Evolutionary conservation across 768 basidiomycete genomes (phyloP), one percentile per base, ranked within the genome.

Genomic region (Boletus insuetus): DNA sequence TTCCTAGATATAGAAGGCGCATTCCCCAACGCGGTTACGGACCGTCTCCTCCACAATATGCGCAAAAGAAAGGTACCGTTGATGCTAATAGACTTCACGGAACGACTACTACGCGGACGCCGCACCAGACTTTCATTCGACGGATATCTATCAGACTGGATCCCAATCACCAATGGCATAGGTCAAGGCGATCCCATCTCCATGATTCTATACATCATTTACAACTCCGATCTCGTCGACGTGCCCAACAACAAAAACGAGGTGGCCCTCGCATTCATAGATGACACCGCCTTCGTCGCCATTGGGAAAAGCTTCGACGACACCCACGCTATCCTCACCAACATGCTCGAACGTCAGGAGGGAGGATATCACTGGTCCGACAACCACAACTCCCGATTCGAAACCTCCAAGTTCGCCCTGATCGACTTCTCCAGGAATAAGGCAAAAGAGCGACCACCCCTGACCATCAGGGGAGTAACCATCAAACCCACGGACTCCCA

Each of bases 121-220:
- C 19, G 20, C 0, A 65, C 66, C 0, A 17, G 11, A n/a, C 53
- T 73, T 0, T 20, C 17, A 0, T 73, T 73, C n/a, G 56, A 71
- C 13, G 59, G 64, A 6, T 67, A 45, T 43, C 14, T 19, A 0
- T 71, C 66, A 0, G 51, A 62, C 1, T 63, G 60, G 51, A 45
- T 55, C 0, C 48, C 55, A 0, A 51, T 61, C 5, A 56, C 17
- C 0, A 67, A 66, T 14, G 67, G 74, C 0, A 68, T 73, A 0
- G 67, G 69, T 2, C 72, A 75, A 54, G 75, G 75, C 0, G 66
- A 70, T 55, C 73, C 71, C 0, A 49, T 67, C 2, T 71, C 71
- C 0, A 66, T 67, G 42, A 54, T 73, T 1, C 48, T 69, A 0
- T 74, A 71, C 47, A 58, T 67, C 8, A 64, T 74, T 16, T 74